Evolutionary conservation across 768 basidiomycete species (phyloP), one percentile per base, ranked within the genome.

Genomic region (Termitomyces sp.): DNA sequence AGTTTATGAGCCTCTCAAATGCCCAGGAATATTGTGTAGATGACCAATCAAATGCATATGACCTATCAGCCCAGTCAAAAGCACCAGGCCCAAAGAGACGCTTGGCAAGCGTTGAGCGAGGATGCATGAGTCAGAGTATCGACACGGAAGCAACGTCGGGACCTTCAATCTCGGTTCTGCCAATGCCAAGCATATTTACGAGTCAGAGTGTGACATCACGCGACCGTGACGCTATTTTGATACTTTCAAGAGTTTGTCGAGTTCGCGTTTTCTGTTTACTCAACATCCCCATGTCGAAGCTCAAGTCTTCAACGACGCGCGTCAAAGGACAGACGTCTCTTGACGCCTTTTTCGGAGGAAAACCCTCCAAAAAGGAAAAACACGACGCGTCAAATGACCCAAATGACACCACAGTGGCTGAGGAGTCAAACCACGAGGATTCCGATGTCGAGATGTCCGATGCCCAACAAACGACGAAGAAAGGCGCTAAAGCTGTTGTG

Each of bases 11-110:
- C 5, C 12, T 22, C 9, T 47, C 7, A 27, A 7, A 23, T 16
- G n/a, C 7, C 36, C 16, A 45, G 6, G 7, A n/a, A 7, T 11
- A 18, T 18, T 29, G 47, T 44, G 22, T 18, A 38, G 7, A 27
- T 41, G 62, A 80, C 84, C 85, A 87, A 63, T 87, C 85, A 5
- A 76, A 50, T 11, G 76, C 22, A 62, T 85, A 85, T 11, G 78
- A 73, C 54, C 66, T 64, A 57, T 76, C 71, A 38, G 73, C 65
- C 77, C 77, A 78, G 42, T 71, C 68, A 22, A 78, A 56, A 32
- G 76, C 59, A 39, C 72, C 72, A 33, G 68, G 58, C 41, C 71
- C 73, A 59, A 76, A 77, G 32, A 69, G 60, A 20, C 65, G 71
- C 13, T 60, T 58, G 12, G 68, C 29, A 3, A 53, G 32, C 3